Evolutionary conservation across 371 early-diverging fungal species (phyloP), one percentile per base, ranked within the genome.

Genomic region (Syncephalastrum racemosum): DNA sequence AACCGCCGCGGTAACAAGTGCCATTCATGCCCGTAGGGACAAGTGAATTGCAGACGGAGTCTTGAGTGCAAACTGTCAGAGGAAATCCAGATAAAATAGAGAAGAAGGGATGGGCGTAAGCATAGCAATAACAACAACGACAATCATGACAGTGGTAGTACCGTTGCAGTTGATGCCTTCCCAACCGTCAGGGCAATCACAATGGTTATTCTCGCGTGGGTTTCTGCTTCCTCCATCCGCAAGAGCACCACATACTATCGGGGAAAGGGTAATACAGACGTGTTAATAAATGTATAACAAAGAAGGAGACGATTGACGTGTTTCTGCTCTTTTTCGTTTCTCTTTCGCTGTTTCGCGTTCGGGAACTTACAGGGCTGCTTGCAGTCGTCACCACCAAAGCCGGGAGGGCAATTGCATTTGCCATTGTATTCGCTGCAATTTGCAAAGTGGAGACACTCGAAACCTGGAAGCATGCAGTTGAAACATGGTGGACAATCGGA

Each of bases 341-440:
- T 5, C 36, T 31, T 31, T 8, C 10, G 6, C 36, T 31, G 36
- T 31, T 31, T 31, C 36, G 36, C 12, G 36, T 18, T 24, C 23
- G 31, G 23, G 24, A 49, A 58, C 73, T 74, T 84, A 89, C 91
- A 72, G 50, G 93, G 89, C 25, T 85, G 66, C 42, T 84, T 68
- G 61, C 97, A 96, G 56, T 93, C 90, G 45, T 89, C 85, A n/a
- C 94, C 95, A 14, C 93, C 94, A 70, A 91, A 96, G 10, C 97
- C 97, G 14, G 84, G 70, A 0, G 89, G 88, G 63, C 97, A 96
- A 46, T 71, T 70, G 64, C 97, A 96, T 51, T 86, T 80, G 18
- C 93, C 94, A 50, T 86, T 86, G 52, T 82, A 87, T 39, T 84
- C 76, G 49, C 85, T 87, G 68, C 95, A 95, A 14, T 81, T 85